Conservation (phyloP, 805 yeast species). For the Starmerella scarabaei region DNA sequence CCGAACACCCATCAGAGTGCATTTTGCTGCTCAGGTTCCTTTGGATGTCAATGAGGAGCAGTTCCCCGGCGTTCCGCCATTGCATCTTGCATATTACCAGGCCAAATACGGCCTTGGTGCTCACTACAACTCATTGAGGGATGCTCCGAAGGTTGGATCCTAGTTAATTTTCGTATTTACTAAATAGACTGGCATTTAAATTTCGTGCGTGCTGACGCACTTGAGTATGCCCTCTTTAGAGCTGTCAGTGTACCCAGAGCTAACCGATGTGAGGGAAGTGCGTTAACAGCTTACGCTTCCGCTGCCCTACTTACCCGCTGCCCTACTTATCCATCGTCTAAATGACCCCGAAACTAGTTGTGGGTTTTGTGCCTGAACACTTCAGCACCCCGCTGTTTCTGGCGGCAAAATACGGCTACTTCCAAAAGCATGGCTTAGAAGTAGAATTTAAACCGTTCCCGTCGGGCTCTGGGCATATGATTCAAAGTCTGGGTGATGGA, state of each 20-base stretch:
- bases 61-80: slow-evolving; percentile 35
- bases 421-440: slow-evolving; percentile 36
- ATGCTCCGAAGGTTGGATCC: slow-evolving; percentile 10
- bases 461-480: slow-evolving; percentile 80
- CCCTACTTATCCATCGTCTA: no score
- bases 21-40: slow-evolving; percentile 65
- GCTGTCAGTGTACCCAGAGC: no score
- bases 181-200: no score
- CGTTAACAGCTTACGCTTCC: no score
- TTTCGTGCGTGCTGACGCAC: not conserved
- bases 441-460: slow-evolving; percentile 56
- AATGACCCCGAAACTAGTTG: slow-evolving; percentile 27
- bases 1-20: slow-evolving; percentile 59
- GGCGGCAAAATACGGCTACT: slow-evolving; percentile 50
- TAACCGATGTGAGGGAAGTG: no score
- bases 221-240: no score
- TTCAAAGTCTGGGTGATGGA: slow-evolving; percentile 50
- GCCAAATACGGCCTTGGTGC: slow-evolving; percentile 86
- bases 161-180: no score
- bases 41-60: slow-evolving; percentile 45
- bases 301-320: no score
- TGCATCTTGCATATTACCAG: slow-evolving; percentile 68
- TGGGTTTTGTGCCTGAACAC: slow-evolving; percentile 87
- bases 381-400: slow-evolving; percentile 76
- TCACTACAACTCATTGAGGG: slow-evolving; percentile 69